A percentile compares a stretch with the other conserved stretches of the same genome.
Conservation (phyloP, 345 rosid genomes). For the Pistacia vera region DNA sequence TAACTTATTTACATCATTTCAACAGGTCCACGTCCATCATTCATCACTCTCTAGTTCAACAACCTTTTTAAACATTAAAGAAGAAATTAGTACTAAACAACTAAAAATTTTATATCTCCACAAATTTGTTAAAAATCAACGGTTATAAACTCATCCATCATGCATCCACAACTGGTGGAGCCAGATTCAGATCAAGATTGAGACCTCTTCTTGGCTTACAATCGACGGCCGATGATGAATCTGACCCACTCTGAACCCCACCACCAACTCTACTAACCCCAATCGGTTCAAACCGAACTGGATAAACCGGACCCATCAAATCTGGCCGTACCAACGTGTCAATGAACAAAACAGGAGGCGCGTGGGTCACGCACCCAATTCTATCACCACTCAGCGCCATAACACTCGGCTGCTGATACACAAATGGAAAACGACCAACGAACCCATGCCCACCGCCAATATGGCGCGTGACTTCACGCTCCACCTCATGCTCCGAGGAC, state of each 20-base stretch:
- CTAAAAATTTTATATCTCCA: background rate
- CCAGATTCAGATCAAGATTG: slow-evolving; percentile 69
- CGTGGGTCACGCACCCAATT: slow-evolving; percentile 10
- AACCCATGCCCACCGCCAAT: slow-evolving; percentile 8
- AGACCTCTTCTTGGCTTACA: slow-evolving; percentile 33
- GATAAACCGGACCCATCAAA: slow-evolving; percentile 40
- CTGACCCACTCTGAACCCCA: slow-evolving; percentile 44
- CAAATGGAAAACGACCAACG: slow-evolving; percentile 50
- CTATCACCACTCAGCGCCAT: slow-evolving; percentile 22
- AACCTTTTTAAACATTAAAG: background rate
- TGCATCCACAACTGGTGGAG: slow-evolving; percentile 61
- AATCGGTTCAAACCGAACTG: slow-evolving; percentile 48
- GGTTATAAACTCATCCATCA: slow-evolving; percentile 25
- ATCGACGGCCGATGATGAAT: slow-evolving; percentile 42
- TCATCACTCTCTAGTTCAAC: background rate
- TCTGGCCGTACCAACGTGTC: slow-evolving; percentile 41
- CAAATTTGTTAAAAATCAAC: background rate
- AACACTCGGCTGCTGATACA: slow-evolving; percentile 34
- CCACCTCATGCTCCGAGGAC: slow-evolving; percentile 39
- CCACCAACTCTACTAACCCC: slow-evolving; percentile 16
- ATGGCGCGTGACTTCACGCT: slow-evolving; percentile 35
- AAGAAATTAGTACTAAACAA: slow-evolving; percentile 8
- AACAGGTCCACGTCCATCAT: background rate
- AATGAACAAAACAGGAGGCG: slow-evolving; percentile 39
- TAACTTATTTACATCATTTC: slow-evolving; percentile 12